These are phyloP conservation scores for Lunularia cruciata DNA, from an alignment of 225 moss, liverwort and hornwort species.

Conservation along the genomic window DNA sequence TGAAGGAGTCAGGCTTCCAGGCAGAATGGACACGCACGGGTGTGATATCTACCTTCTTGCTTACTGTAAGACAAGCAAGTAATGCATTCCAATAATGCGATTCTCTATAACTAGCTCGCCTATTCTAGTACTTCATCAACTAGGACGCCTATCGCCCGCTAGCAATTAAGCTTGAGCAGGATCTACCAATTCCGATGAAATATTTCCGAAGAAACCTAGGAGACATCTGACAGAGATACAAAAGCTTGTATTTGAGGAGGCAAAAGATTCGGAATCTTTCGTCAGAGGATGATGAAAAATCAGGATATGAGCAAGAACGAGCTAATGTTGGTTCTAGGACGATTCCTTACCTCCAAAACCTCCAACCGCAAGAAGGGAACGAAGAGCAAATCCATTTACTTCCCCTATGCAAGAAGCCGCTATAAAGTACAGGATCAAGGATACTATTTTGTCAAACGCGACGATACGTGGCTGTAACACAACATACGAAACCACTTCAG, in stretches of 20 bases:
- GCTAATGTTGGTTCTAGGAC: neutral
- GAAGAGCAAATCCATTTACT: slow-evolving; percentile 69
- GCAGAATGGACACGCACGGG: too few relatives aligned
- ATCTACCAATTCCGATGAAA: too few relatives aligned
- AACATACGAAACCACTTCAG: slow-evolving; percentile 2
- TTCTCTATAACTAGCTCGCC: too few relatives aligned
- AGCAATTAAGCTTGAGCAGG: too few relatives aligned
- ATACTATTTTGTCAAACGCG: slow-evolving; percentile 68
- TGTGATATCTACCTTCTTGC: too few relatives aligned
- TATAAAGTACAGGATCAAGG: slow-evolving; percentile 64
- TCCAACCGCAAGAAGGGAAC: slow-evolving; percentile 87
- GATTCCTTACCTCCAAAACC: slow-evolving; percentile 66
- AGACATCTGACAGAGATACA: too few relatives aligned
- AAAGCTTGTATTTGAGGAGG: too few relatives aligned
- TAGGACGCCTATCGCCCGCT: too few relatives aligned
- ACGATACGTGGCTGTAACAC: slow-evolving; percentile 71
- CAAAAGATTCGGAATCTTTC: neutral
- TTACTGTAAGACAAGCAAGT: too few relatives aligned
- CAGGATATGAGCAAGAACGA: neutral
- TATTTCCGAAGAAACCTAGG: too few relatives aligned
- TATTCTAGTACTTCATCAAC: too few relatives aligned
- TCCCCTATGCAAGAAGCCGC: slow-evolving; percentile 55
- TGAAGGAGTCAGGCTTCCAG: neutral
- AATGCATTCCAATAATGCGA: too few relatives aligned
- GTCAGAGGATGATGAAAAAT: neutral